Evolutionary conservation across 169 alveolate genomes (phyloP), one percentile per base, ranked within the genome.

Genomic region (Plasmodium vivax): DNA sequence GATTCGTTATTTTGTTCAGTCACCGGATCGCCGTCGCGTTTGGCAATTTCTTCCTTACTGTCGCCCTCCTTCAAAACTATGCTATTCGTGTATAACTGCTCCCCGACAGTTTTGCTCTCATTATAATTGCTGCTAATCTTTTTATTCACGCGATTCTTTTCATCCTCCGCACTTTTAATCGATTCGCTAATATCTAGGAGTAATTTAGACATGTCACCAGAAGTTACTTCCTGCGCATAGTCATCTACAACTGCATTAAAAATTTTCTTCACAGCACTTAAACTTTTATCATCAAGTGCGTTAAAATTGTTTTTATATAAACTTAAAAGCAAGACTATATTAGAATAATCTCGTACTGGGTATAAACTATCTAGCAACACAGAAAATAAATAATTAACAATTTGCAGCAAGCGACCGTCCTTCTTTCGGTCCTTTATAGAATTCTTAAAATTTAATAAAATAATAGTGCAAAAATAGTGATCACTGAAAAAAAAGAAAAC

Each of bases 401-500:
- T 88, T 79, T 88, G 51, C 71, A 27, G 27, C 47, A 41, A 19
- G 30, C 23, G 19, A 58, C 45, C 81, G 73, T 79, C 77, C 82
- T 80, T 45, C 2, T 88, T 68, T 51, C 32, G 71, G 81, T 88
- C 83, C 41, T 88, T 80, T 58, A 80, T 27, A 14, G 83, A 41
- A 80, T 88, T 58, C 54, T 45, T 56, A 88, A 88, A 62, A 79
- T 81, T 88, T 80, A 88, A 88, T 36, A 88, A 88, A 88, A 88
- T 58, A 30, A 79, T 56, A 38, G 72, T 51, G n/a, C 94, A 88
- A 88, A 88, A 88, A 80, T 88, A 88, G 73, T 79, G 62, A 62
- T 88, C 94, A 32, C 94, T 81, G 43, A 88, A 88, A 88, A 79
- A 88, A 88, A 88, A 80, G 74, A 88, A 88, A 88, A 88, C 72